These are phyloP conservation scores for Rhizophagus clarus DNA, from an alignment of 192 early-diverging fungal species.

Conservation along the genomic window DNA sequence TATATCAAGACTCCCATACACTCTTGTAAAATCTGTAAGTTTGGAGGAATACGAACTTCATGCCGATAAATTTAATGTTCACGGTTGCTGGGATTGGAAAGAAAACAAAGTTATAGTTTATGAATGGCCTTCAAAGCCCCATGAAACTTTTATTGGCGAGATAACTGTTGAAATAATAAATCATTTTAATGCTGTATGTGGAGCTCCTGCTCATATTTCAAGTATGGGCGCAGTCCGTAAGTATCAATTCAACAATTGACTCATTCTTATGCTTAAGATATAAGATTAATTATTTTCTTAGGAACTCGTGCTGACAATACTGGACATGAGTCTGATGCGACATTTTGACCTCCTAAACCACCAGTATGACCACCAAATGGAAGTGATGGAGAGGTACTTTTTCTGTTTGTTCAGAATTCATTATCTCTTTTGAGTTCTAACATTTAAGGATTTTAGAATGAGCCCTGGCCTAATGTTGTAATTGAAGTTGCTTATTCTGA, in stretches of 20 bases:
- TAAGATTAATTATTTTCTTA: slow-evolving; percentile 13
- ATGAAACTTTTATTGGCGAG: background rate
- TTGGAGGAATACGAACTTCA: slow-evolving; percentile 17
- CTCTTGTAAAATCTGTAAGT: background rate
- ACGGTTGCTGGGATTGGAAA: background rate
- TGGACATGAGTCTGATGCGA: background rate
- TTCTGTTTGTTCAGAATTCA: background rate
- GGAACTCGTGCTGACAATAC: background rate
- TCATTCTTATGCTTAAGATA: background rate
- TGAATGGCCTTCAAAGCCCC: background rate
- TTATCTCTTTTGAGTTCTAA: background rate
- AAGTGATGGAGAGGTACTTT: slow-evolving; percentile 7
- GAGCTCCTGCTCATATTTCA: background rate
- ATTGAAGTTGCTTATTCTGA: slow-evolving; percentile 16
- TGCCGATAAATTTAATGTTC: slow-evolving; percentile 1
- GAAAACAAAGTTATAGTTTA: background rate
- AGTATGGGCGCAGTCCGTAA: background rate
- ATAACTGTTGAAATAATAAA: background rate
- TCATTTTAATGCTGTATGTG: background rate
- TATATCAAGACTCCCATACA: slow-evolving; percentile 24
- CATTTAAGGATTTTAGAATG: background rate
- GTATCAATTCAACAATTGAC: background rate
- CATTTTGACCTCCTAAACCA: slow-evolving; percentile 4
- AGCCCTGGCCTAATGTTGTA: slow-evolving; percentile 20
- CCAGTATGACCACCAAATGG: background rate